phyloP scores from a whole-genome alignment of 2,329 filamentous ascomycete species.

The Aspergillus sp. region DNA sequence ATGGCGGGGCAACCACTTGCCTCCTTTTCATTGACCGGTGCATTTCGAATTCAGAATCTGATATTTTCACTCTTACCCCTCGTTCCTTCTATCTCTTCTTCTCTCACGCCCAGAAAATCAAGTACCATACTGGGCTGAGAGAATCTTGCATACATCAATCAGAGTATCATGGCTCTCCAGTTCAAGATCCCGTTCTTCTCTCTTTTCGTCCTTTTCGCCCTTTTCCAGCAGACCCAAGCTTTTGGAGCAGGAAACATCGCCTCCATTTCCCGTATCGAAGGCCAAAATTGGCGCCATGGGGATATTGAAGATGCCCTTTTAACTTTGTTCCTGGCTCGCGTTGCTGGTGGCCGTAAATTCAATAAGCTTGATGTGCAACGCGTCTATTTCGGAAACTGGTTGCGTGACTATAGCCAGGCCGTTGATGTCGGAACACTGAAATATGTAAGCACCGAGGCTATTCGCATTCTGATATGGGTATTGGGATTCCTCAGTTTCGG shows the following conservation, averaged over 20 bases:
- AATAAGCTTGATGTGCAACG: conserved; percentile 82
- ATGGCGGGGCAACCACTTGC: not conserved
- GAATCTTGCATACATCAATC: not conserved
- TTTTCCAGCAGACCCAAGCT: conserved; percentile 68
- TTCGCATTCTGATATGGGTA: conserved; percentile 83
- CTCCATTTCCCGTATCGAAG: conserved; percentile 75
- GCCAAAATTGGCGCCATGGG: conserved; percentile 84
- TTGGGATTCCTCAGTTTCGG: conserved; percentile 88
- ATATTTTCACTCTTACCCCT: not conserved
- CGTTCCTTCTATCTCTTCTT: not conserved
- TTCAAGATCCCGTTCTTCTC: conserved; percentile 24
- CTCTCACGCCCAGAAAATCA: not conserved
- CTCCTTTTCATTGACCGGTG: not conserved
- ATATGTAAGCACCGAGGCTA: conserved; percentile 84
- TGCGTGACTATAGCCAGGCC: conserved; percentile 89
- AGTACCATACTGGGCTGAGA: not conserved
- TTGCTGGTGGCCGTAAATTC: conserved; percentile 75
- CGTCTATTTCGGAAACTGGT: conserved; percentile 96
- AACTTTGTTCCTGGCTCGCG: conserved; percentile 64
- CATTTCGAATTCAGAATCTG: not conserved
- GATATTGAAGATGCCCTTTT: conserved; percentile 92
- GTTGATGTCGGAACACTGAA: conserved; percentile 93
- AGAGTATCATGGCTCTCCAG: conserved; percentile 14
- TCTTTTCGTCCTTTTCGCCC: conserved; percentile 60
- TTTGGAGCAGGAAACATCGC: conserved; percentile 91